phyloP scores from a whole-genome alignment of 306 rosid genomes.

The Rosa multiflora region DNA sequence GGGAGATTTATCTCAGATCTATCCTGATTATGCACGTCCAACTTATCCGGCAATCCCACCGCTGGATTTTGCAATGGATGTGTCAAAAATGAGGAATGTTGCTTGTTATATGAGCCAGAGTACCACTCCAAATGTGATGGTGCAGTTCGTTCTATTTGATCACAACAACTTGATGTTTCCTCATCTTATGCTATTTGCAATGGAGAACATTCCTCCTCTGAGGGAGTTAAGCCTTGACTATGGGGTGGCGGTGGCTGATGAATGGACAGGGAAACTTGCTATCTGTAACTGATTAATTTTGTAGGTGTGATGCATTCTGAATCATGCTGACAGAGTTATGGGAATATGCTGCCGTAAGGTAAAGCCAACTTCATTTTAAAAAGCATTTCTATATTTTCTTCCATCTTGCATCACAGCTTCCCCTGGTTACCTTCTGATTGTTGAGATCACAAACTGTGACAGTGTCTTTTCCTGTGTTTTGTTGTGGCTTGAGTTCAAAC shows the following conservation, averaged over 20 bases:
- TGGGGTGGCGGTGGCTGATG: slow-evolving; percentile 84
- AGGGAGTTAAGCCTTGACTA: slow-evolving; percentile 98
- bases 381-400: not conserved
- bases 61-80: slow-evolving; percentile 88
- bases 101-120: slow-evolving; percentile 97
- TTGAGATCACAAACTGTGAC: not conserved
- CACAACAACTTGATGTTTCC: slow-evolving; percentile 91
- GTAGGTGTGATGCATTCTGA: slow-evolving; percentile 28
- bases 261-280: slow-evolving; percentile 60
- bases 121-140: slow-evolving; percentile 73
- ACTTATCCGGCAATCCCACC: slow-evolving; percentile 80
- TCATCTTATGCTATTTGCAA: slow-evolving; percentile 87
- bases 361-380: slow-evolving; percentile 22
- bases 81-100: slow-evolving; percentile 90
- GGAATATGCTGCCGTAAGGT: slow-evolving; percentile 41
- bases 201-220: slow-evolving; percentile 97
- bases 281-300: slow-evolving; percentile 63
- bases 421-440: slow-evolving; percentile 6
- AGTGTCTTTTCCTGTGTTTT: not conserved
- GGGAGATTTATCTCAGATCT: slow-evolving; percentile 81
- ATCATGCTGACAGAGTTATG: slow-evolving; percentile 39
- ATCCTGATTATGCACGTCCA: slow-evolving; percentile 58
- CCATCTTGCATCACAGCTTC: not conserved
- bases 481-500: slow-evolving; percentile 8
- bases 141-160: slow-evolving; percentile 83